Percentiles rank a stretch among this genome's conserved stretches.
Conservation (phyloP, 148 eudicot genomes). For the Vaccinium myrtillus region DNA sequence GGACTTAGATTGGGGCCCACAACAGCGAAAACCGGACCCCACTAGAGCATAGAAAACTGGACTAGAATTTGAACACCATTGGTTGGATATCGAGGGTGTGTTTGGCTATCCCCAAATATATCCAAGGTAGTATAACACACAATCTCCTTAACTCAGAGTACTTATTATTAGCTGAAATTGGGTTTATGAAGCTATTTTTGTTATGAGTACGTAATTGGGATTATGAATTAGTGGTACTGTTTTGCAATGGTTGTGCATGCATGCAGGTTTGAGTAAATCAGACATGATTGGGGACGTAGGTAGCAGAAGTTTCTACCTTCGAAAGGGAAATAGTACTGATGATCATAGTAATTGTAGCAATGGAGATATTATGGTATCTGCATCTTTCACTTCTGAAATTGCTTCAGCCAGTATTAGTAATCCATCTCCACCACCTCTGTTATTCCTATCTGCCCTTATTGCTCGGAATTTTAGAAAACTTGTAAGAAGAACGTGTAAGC, state of each 20-base stretch:
- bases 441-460: conserved; percentile 33
- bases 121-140: too few species aligned
- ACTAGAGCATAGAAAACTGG: too few species aligned
- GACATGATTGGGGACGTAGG: conserved; percentile 78
- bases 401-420: background rate
- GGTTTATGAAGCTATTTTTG: too few species aligned
- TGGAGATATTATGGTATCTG: conserved; percentile 14
- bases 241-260: background rate
- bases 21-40: too few species aligned
- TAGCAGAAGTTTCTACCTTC: conserved; percentile 78
- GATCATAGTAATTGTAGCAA: background rate
- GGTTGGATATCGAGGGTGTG: too few species aligned
- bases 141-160: too few species aligned
- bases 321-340: conserved; percentile 38
- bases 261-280: conserved; percentile 58
- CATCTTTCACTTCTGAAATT: conserved; percentile 17
- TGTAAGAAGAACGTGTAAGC: conserved; percentile 39
- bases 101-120: too few species aligned
- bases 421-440: conserved; percentile 18
- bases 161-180: too few species aligned
- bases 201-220: too few species aligned
- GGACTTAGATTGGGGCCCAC: too few species aligned
- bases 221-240: background rate
- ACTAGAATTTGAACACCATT: too few species aligned
- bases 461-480: conserved; percentile 36